Percentiles rank a stretch among this genome's conserved stretches.
phyloP scores from a whole-genome alignment of 495 filamentous ascomycete species.

The Aspergillus mulundensis region DNA sequence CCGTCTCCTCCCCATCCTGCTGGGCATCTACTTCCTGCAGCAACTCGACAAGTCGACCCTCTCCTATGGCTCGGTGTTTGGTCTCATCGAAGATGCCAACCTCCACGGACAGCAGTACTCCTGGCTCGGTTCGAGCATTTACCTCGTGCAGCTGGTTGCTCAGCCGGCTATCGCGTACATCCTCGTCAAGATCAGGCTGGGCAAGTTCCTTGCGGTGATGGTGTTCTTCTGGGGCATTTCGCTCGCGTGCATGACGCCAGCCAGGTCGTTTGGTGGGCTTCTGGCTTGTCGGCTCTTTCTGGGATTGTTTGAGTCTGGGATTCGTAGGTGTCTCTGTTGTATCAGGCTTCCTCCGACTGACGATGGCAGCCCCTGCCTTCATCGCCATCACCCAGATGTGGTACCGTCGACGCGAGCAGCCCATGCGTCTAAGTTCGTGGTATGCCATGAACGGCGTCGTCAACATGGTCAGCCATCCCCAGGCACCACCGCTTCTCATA shows the following conservation, averaged over 20 bases:
- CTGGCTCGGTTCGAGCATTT: slow-evolving; percentile 50
- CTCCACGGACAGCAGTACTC: slow-evolving; percentile 49
- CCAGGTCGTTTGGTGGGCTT: slow-evolving; percentile 50
- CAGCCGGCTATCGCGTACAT: slow-evolving; percentile 38
- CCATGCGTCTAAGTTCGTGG: slow-evolving; percentile 54
- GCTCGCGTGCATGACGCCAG: slow-evolving; percentile 53
- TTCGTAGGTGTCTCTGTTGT: slow-evolving; percentile 25
- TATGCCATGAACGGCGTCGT: slow-evolving; percentile 57
- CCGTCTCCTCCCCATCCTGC: slow-evolving; percentile 47
- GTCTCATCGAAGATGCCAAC: slow-evolving; percentile 39
- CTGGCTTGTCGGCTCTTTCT: slow-evolving; percentile 57
- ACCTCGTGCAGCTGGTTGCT: slow-evolving; percentile 48
- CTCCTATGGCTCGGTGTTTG: slow-evolving; percentile 51
- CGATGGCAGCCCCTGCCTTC: slow-evolving; percentile 47
- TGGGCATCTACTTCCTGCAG: slow-evolving; percentile 45
- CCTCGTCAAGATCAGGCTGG: slow-evolving; percentile 36
- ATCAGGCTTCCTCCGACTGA: neutral
- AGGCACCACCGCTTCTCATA: neutral
- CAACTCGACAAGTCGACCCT: slow-evolving; percentile 57
- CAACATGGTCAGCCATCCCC: slow-evolving; percentile 39
- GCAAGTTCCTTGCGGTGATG: slow-evolving; percentile 54
- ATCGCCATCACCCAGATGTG: slow-evolving; percentile 61
- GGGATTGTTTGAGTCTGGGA: slow-evolving; percentile 58
- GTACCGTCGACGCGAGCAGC: slow-evolving; percentile 58
- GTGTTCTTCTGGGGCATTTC: slow-evolving; percentile 57